phyloP scores from a whole-genome alignment of 148 eudicot species.

The Oxyria digyna region DNA sequence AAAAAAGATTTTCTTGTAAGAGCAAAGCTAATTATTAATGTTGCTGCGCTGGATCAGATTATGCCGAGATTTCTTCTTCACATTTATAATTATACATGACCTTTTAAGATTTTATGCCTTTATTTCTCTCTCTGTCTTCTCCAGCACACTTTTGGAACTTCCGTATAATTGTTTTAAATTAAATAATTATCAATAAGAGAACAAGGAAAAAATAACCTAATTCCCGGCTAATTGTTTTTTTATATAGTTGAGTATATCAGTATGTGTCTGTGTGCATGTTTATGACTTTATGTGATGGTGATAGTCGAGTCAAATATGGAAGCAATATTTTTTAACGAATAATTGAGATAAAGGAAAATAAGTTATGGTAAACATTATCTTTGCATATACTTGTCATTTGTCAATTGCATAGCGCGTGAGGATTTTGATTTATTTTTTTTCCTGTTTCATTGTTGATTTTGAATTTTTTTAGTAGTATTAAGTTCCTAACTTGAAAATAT shows the following conservation, averaged over 20 bases:
- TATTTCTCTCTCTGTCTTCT: constrained; percentile 8
- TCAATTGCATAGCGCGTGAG: no score
- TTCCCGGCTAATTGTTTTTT: background rate
- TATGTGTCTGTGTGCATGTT: background rate
- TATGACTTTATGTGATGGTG: background rate
- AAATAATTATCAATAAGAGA: background rate
- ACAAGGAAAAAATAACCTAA: background rate
- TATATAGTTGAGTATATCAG: no score
- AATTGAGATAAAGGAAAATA: background rate
- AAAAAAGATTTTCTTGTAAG: background rate
- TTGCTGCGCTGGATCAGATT: constrained; percentile 8
- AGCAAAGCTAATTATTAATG: constrained; percentile 8
- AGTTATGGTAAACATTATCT: background rate
- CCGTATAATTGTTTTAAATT: constrained; percentile 4
- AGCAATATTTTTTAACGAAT: background rate
- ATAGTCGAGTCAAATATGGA: background rate
- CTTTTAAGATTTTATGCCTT: constrained; percentile 10
- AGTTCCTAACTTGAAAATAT: no score
- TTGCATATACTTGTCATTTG: background rate
- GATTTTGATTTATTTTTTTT: background rate
- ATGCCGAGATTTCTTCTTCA: background rate
- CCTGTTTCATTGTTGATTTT: no score
- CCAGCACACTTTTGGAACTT: constrained; percentile 13
- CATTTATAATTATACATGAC: constrained; percentile 3
- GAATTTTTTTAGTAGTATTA: no score